Evolutionary conservation across 176 grass and related monocot species (phyloP), one percentile per base, ranked within the genome.

Genomic region (Carex pumila): DNA sequence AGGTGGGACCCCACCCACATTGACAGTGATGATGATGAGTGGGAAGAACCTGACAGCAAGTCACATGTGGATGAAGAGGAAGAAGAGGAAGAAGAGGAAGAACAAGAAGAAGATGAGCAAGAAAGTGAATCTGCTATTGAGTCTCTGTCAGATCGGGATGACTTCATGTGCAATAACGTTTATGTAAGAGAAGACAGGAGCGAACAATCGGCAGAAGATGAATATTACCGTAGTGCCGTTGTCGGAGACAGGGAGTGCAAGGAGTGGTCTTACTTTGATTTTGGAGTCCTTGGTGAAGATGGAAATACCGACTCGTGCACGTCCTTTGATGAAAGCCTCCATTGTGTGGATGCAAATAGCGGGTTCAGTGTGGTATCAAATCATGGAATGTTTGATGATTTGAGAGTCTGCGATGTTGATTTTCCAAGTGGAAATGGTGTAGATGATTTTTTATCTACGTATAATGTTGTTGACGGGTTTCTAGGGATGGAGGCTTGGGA

Each of bases 1-100:
- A 92, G 92, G 78, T 94, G 67, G 31, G 92, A 92, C 21, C 61
- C 80, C 14, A 49, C 92, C 88, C 74, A 68, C 12, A 86, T 91
- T 81, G 92, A 97, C 81, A 97, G 94, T 91, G 94, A 97, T 65
- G 88, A 97, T 74, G 92, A 97, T 69, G 91, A 97, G 72, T 84
- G 81, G 87, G 82, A 87, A 80, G 85, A 87, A 61, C 76, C 85
- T 86, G 71, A 86, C 50, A 71, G 22, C 77, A 85, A 63, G 50
- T 82, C 66, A 79, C 65, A 18, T 29, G 69, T 58, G 59, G 41
- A 45, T 36, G 83, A 89, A 36, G 87, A 88, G 25, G 85, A 78
- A 63, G 83, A 87, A 84, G 79, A 87, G 22, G 45, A 53, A 5
- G 81, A 88, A n/a, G 84, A 87, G 22, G 80, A 53, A 52, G 43